These are phyloP conservation scores for Gomphus bonarii DNA, from an alignment of 1,284 basidiomycete species.

Conservation along the genomic window DNA sequence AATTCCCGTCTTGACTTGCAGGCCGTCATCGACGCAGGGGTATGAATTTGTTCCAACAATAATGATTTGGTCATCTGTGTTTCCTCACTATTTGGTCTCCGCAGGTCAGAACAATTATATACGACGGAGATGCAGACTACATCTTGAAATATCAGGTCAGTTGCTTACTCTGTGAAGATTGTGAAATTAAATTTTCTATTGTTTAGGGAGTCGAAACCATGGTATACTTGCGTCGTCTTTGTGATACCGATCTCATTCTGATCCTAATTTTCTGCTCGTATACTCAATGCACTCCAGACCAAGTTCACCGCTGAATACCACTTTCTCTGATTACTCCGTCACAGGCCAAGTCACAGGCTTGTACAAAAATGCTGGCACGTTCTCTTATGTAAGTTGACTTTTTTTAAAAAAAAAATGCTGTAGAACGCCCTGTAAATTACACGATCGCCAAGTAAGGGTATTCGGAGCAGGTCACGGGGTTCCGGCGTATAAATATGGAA, in stretches of 20 bases:
- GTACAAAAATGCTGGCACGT: constrained; percentile 50
- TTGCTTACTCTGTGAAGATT: neutral
- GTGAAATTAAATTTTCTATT: too few species aligned
- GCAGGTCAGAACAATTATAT: constrained; percentile 11
- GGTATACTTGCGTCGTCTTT: constrained; percentile 24
- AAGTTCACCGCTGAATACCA: constrained; percentile 30
- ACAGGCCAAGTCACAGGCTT: constrained; percentile 37
- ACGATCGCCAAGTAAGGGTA: neutral
- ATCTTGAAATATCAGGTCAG: constrained; percentile 38
- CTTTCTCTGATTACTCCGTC: constrained; percentile 40
- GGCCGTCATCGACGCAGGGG: constrained; percentile 48
- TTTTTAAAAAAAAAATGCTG: neutral
- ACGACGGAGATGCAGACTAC: constrained; percentile 31
- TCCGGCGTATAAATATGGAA: constrained; percentile 30
- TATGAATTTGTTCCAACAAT: constrained; percentile 28
- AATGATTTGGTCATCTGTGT: neutral
- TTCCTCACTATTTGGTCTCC: neutral
- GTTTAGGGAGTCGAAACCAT: constrained; percentile 46
- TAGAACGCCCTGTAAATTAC: too few species aligned
- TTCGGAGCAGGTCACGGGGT: constrained; percentile 12
- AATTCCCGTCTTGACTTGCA: constrained; percentile 45
- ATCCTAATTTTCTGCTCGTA: neutral
- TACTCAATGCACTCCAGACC: constrained; percentile 27
- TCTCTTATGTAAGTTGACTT: constrained; percentile 40
- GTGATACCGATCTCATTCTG: neutral